Evolutionary conservation across 2,329 filamentous ascomycete species (phyloP), one percentile per base, ranked within the genome.

Genomic region (Bipolaris oryzae): DNA sequence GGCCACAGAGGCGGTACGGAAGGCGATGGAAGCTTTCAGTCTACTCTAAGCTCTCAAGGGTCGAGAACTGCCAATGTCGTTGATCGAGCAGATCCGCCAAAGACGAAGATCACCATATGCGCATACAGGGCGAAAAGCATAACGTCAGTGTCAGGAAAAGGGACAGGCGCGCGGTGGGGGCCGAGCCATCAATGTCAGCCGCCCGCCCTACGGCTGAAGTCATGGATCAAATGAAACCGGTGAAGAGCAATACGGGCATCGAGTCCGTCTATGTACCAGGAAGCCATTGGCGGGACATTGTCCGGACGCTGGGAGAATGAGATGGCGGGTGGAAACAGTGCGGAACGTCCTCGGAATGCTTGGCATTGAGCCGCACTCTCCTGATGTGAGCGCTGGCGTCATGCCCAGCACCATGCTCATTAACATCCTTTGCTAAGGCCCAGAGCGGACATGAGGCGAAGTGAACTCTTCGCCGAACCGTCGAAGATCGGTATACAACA

Each of bases 21-120:
- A 54, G 33, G 55, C 55, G 0, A 53, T 57, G 50, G 50, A 57
- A 34, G 45, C 50, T 6, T 54, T 57, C 20, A 52, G 44, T 45
- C 43, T 49, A 33, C 38, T 50, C 20, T 55, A 18, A 38, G n/a
- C 11, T 20, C 10, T 28, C 15, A 7, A 15, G 10, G n/a, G 13
- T 7, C 7, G 21, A 21, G 13, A 16, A 15, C 21, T 18, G 11
- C 5, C 9, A 45, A 10, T 33, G 25, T 28, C 18, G 42, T 33
- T n/a, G 18, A 16, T 38, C n/a, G 16, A 31, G 10, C 28, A 31
- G 10, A 31, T 31, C 10, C 28, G 28, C 10, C 28, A 11, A 4
- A 13, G 7, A 2, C 10, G 28, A 31, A 31, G 28, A 31, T 31
- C 10, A 31, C 10, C 10, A 31, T 31, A 33, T 18, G 16, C 28